These are phyloP conservation scores for Aegilops tauschii DNA, from an alignment of 176 grass and related monocot species.

Conservation along the genomic window DNA sequence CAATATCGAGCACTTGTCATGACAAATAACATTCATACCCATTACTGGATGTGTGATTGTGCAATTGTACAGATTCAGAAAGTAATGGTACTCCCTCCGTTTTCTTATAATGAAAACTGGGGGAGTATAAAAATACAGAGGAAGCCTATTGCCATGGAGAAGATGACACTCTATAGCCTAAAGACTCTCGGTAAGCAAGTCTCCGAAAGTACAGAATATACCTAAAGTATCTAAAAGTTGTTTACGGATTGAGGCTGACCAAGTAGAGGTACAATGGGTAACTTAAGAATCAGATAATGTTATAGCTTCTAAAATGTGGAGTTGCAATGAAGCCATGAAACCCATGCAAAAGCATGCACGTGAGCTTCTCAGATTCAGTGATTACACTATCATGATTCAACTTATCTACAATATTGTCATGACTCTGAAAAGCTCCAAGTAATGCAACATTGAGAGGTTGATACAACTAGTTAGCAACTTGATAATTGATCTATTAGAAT, in stretches of 20 bases:
- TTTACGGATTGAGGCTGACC: neutral
- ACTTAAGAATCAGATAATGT: neutral
- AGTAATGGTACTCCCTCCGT: neutral
- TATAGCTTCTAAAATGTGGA: neutral
- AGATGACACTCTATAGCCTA: neutral
- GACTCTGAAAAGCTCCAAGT: neutral
- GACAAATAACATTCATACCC: neutral
- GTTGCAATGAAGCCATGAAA: neutral
- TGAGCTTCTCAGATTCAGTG: neutral
- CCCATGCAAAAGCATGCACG: neutral
- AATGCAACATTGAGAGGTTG: neutral
- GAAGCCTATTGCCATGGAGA: neutral
- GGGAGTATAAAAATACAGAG: neutral
- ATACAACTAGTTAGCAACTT: neutral
- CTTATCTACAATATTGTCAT: neutral
- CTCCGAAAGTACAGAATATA: neutral
- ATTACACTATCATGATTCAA: neutral
- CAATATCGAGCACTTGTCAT: neutral
- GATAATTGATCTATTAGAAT: constrained; percentile 5
- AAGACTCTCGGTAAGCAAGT: neutral
- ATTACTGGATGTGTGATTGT: neutral
- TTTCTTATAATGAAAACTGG: too few relatives aligned
- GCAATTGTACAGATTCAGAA: neutral
- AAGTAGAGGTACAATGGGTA: neutral
- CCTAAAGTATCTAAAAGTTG: neutral